Evolutionary conservation across 139 green algal genomes (phyloP).

Genomic region (Haematococcus sp.): DNA sequence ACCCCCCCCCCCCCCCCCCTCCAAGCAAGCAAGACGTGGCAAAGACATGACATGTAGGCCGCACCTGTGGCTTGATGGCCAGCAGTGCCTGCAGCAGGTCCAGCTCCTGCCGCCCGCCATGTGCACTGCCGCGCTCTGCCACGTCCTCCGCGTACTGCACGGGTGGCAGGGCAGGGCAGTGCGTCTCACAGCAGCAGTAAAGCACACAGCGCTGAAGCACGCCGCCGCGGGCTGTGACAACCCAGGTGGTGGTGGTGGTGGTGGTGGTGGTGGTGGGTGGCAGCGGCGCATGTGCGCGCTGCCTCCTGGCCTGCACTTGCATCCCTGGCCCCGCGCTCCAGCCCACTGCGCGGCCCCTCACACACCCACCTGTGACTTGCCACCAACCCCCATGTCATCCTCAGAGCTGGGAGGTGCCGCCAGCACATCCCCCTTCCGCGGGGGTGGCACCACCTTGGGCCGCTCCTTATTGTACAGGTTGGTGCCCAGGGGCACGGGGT

Average conservation of each 20-base stretch:
- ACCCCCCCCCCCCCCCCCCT: too few species aligned
- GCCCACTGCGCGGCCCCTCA: too few species aligned
- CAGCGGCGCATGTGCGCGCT: background rate
- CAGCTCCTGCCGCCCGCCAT: slow-evolving; percentile 14
- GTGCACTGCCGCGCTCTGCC: background rate
- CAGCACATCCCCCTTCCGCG: slow-evolving; percentile 25
- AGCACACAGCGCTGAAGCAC: too few species aligned
- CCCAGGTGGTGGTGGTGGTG: background rate
- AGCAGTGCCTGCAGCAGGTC: slow-evolving; percentile 31
- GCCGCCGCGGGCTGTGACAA: background rate
- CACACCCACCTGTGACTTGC: slow-evolving; percentile 14
- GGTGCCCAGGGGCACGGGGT: slow-evolving; percentile 51
- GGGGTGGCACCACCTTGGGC: slow-evolving; percentile 43
- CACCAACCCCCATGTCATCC: slow-evolving; percentile 13
- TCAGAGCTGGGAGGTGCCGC: slow-evolving; percentile 7
- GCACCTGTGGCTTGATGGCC: slow-evolving; percentile 21
- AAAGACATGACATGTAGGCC: too few species aligned
- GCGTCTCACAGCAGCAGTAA: background rate
- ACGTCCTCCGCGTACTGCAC: slow-evolving; percentile 23
- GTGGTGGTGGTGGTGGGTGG: background rate
- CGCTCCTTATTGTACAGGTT: slow-evolving; percentile 67
- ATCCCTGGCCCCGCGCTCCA: too few species aligned
- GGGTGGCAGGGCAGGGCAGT: background rate
- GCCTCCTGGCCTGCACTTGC: background rate
- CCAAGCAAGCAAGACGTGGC: too few species aligned